Evolutionary conservation across 2,329 filamentous ascomycete species (phyloP).

Genomic region (Dothiorella sarmentorum): DNA sequence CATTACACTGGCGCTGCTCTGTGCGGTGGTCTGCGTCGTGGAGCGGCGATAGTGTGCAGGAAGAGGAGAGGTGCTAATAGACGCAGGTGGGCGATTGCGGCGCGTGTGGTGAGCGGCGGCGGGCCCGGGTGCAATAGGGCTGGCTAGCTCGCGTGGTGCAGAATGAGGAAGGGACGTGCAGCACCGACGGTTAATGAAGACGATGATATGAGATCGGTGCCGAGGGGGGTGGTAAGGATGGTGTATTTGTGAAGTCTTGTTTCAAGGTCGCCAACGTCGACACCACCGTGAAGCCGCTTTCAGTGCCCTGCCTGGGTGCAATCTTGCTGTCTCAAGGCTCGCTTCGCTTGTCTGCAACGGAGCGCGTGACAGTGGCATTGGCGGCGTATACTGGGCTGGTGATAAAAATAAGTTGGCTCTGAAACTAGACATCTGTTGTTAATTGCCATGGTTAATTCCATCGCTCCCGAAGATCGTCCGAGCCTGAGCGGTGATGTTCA

Average conservation of each 20-base stretch:
- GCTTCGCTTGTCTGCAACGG: neutral
- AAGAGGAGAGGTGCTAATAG: constrained; percentile 6
- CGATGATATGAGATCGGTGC: constrained; percentile 2
- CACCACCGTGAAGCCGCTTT: neutral
- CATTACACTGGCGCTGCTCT: neutral
- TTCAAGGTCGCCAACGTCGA: constrained; percentile 4
- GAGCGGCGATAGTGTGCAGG: neutral
- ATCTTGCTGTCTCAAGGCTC: neutral
- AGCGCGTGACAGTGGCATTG: neutral
- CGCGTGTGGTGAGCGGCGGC: neutral
- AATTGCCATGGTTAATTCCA: neutral
- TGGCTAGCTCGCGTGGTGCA: neutral
- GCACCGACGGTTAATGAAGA: neutral
- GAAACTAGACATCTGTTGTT: too few relatives aligned
- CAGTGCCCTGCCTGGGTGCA: neutral
- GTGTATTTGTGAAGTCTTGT: too few relatives aligned
- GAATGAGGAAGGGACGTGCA: neutral
- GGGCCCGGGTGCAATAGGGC: neutral
- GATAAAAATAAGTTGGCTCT: neutral
- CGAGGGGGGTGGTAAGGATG: neutral
- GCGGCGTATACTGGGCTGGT: neutral
- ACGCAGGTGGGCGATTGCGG: neutral
- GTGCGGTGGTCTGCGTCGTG: neutral
- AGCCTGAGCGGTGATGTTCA: constrained; percentile 6
- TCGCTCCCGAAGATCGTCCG: neutral